A percentile compares a stretch with the other conserved stretches of the same genome.
phyloP scores from a whole-genome alignment of 306 rosid genomes.

The Glycyrrhiza uralensis region DNA sequence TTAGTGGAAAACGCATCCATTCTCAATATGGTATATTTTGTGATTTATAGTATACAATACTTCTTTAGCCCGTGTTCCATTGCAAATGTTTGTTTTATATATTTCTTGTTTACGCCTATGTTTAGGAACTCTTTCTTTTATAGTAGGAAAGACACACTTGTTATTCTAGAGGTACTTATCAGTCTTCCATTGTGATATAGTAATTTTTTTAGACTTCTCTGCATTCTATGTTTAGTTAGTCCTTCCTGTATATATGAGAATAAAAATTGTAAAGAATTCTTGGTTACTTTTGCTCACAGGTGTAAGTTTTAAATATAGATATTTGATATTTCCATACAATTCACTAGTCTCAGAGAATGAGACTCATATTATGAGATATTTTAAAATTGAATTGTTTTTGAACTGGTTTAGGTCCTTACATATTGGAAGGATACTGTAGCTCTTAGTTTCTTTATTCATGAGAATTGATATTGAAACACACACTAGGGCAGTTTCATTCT shows the following conservation, averaged over 20 bases:
- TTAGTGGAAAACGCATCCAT: conserved; percentile 31
- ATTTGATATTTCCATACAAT: background rate
- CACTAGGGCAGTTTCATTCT: background rate
- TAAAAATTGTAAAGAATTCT: background rate
- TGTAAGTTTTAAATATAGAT: background rate
- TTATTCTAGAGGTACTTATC: conserved; percentile 7
- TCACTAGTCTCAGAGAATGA: background rate
- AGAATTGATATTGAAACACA: background rate
- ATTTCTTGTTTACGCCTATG: background rate
- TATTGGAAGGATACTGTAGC: background rate
- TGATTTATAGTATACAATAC: background rate
- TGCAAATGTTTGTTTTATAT: background rate
- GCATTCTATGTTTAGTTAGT: background rate
- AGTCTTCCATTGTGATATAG: background rate
- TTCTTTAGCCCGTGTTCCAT: background rate
- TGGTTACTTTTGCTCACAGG: background rate
- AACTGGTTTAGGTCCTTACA: background rate
- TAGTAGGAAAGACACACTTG: conserved; percentile 4
- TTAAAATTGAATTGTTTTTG: background rate
- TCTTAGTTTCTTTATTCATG: background rate
- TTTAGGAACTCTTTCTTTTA: background rate
- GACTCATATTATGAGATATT: background rate
- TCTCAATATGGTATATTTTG: conserved; percentile 37
- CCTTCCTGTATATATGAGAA: background rate
- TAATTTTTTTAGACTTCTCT: background rate